Percentiles rank a stretch among this genome's conserved stretches.
These are phyloP conservation scores for Mitragyna speciosa DNA, from an alignment of 257 asterid species.

Conservation along the genomic window DNA sequence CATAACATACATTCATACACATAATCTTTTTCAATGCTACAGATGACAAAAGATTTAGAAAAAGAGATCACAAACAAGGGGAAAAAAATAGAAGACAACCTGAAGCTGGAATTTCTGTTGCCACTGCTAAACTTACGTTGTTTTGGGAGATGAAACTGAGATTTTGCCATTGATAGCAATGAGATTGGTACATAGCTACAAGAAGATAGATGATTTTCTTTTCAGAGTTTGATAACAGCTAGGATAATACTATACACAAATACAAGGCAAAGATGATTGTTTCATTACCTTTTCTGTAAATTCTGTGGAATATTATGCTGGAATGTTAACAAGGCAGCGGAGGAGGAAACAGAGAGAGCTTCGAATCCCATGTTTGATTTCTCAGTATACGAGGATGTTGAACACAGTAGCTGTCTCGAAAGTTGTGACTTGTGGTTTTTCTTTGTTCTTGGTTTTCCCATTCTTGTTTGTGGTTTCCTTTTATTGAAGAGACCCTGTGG, in stretches of 20 bases:
- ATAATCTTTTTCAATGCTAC: neutral
- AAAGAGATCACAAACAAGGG: neutral
- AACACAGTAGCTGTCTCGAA: too few species aligned
- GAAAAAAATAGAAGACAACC: slow-evolving; percentile 24
- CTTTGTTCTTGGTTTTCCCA: too few species aligned
- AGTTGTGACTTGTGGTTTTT: too few species aligned
- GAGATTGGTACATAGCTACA: slow-evolving; percentile 25
- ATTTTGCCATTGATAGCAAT: slow-evolving; percentile 24
- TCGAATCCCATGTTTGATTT: slow-evolving; percentile 23
- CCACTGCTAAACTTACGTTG: slow-evolving; percentile 26
- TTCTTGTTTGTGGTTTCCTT: too few species aligned
- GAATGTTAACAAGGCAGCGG: slow-evolving; percentile 30
- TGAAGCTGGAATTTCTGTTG: slow-evolving; percentile 39
- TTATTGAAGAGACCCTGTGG: too few species aligned
- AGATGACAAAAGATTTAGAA: neutral
- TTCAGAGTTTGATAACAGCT: neutral
- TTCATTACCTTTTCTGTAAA: slow-evolving; percentile 27
- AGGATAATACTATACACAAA: neutral
- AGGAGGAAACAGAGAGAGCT: slow-evolving; percentile 31
- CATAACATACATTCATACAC: neutral
- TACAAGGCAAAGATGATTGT: neutral
- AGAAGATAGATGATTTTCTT: neutral
- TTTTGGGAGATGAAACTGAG: slow-evolving; percentile 36
- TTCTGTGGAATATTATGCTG: slow-evolving; percentile 27
- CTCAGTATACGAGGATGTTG: neutral